Evolutionary conservation across 1,284 basidiomycete genomes (phyloP), one percentile per base, ranked within the genome.

Genomic region (Trametes polyzona): DNA sequence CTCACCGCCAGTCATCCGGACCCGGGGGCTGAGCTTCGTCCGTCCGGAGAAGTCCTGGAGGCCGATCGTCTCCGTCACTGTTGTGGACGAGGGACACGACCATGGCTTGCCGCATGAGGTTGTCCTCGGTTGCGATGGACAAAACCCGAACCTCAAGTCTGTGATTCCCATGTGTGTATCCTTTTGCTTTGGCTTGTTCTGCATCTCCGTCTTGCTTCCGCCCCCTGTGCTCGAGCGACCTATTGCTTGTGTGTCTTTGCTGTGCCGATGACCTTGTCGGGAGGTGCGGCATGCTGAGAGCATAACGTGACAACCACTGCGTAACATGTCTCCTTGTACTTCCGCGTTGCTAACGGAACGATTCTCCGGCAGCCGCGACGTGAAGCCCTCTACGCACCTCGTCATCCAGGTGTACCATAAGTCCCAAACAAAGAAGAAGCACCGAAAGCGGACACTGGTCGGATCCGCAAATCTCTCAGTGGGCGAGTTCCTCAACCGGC

Each of bases 81-180:
- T 83, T 21, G 73, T 83, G n/a, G 81, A 82, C 54, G 73, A 74
- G 3, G 74, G 79, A 21, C 75, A 78, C 17, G 58, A 58, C 2
- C 52, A 59, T 19, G 47, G 48, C 2, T 29, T 57, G 14, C 47
- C 58, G 21, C 78, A 83, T 58, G 87, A 89, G 62, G 74, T 81
- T 14, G 69, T 75, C 14, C 79, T 90, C 2, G 88, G 87, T 0
- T 75, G 74, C 21, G 86, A 90, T 52, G 87, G 88, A 0, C 87
- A 88, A 65, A 87, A 86, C 58, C 80, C 84, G 0, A 88, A 89
- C 65, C 71, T 83, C 47, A 86, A 83, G 61, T 73, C 78, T 1
- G 70, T 70, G 0, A 78, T 85, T 55, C 60, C 71, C 19, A 73
- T 88, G 87, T 87, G 65, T 56, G 82, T 76, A 14, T 4, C 48